Conservation (phyloP, 768 basidiomycete genomes). For the Pholiota molesta region DNA sequence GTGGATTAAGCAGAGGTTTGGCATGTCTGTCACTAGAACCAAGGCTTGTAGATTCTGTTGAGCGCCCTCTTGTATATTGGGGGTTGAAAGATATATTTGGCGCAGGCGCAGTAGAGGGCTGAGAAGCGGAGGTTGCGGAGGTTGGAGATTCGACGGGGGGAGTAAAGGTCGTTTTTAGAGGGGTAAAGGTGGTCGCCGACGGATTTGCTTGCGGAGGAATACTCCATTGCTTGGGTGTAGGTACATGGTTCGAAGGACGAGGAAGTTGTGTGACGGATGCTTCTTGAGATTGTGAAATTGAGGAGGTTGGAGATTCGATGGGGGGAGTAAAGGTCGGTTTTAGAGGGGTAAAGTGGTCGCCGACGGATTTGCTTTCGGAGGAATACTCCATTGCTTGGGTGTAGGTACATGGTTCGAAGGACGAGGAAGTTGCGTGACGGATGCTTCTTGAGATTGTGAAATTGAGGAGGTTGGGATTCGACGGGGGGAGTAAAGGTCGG, state of each 20-base stretch:
- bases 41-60: neutral
- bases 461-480: neutral
- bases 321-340: neutral
- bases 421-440: neutral
- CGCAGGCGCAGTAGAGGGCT: neutral
- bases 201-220: neutral
- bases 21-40: neutral
- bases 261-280: neutral
- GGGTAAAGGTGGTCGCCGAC: neutral
- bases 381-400: neutral
- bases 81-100: neutral
- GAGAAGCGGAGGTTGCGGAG: neutral
- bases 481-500: neutral
- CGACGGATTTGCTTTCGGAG: neutral
- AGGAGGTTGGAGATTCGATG: neutral
- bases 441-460: neutral
- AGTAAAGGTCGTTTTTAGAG: neutral
- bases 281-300: neutral
- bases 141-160: neutral
- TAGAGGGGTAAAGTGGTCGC: neutral
- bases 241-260: neutral
- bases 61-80: neutral
- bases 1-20: neutral
- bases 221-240: neutral
- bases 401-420: neutral